phyloP scores from a whole-genome alignment of 2,329 filamentous ascomycete species.

The Trichophyton mentagrophytes region DNA sequence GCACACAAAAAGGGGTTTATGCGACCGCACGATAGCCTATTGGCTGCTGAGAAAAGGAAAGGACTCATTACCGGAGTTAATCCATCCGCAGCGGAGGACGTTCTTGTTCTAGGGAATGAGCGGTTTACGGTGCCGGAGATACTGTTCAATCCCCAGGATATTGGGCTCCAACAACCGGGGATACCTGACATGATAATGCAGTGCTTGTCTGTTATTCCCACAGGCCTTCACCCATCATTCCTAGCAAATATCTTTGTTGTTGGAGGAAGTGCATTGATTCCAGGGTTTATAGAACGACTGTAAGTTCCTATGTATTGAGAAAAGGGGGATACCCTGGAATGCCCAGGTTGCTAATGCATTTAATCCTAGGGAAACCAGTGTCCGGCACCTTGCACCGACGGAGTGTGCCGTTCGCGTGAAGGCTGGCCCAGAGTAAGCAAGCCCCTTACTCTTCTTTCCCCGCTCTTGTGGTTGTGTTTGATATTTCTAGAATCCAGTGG shows the following conservation, averaged over 20 bases:
- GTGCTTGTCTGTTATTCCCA: conserved; percentile 58
- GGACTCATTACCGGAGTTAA: conserved; percentile 35
- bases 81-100: conserved; percentile 53
- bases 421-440: conserved; percentile 47
- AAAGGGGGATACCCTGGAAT: not conserved
- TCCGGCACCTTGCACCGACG: conserved; percentile 58
- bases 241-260: conserved; percentile 80
- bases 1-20: conserved; percentile 53
- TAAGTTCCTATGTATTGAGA: conserved; percentile 24
- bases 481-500: not conserved
- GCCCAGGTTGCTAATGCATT: conserved; percentile 14
- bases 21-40: conserved; percentile 61
- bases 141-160: conserved; percentile 73
- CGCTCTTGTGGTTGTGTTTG: not conserved
- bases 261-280: conserved; percentile 68
- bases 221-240: conserved; percentile 71
- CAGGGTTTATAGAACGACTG: conserved; percentile 69
- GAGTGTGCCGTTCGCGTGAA: conserved; percentile 67
- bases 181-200: conserved; percentile 73
- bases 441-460: conserved; percentile 16
- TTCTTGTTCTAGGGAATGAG: conserved; percentile 80
- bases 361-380: conserved; percentile 45
- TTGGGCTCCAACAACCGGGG: conserved; percentile 72
- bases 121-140: conserved; percentile 82
- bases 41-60: conserved; percentile 42